Percentiles rank a stretch among this genome's conserved stretches.
phyloP scores from a whole-genome alignment of 495 filamentous ascomycete species.

The Cercophora scortea region DNA sequence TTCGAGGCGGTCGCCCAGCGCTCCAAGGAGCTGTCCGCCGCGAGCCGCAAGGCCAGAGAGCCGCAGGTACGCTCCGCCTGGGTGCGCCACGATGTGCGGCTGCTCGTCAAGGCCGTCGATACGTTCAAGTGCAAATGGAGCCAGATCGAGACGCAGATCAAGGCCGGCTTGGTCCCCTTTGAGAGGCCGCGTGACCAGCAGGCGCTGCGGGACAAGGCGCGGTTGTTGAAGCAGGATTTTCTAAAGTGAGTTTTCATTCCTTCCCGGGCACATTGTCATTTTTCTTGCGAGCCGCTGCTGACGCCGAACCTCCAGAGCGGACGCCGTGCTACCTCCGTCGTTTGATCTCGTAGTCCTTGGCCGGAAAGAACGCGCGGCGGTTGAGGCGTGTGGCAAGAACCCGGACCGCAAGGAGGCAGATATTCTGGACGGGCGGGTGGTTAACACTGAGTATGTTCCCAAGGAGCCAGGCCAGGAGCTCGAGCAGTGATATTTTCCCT shows the following conservation, averaged over 20 bases:
- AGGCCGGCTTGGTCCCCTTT: constrained; percentile 23
- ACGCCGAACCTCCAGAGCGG: constrained; percentile 12
- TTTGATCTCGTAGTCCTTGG: constrained; percentile 44
- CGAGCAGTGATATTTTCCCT: no score
- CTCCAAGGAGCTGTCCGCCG: constrained; percentile 17
- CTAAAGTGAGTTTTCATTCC: constrained; percentile 39
- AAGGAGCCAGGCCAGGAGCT: no score
- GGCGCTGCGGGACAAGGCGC: constrained; percentile 59
- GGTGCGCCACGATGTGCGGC: constrained; percentile 36
- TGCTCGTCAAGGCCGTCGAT: constrained; percentile 43
- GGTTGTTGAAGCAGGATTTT: constrained; percentile 52
- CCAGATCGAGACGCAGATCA: constrained; percentile 34
- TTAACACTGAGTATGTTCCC: constrained; percentile 20
- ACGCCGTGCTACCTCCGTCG: constrained; percentile 31
- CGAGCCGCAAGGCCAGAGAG: constrained; percentile 15
- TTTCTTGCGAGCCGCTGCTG: background rate
- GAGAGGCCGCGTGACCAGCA: constrained; percentile 47
- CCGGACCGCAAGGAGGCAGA: constrained; percentile 37
- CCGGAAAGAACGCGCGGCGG: constrained; percentile 37
- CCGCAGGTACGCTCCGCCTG: constrained; percentile 40
- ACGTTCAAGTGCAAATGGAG: constrained; percentile 45
- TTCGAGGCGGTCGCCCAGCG: constrained; percentile 16
- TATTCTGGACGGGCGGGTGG: constrained; percentile 19
- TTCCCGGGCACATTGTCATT: background rate
- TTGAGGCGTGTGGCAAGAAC: constrained; percentile 33